A percentile compares a stretch with the other conserved stretches of the same genome.
Evolutionary conservation across 768 basidiomycete species (phyloP).

Genomic region (Myochromella boudieri): DNA sequence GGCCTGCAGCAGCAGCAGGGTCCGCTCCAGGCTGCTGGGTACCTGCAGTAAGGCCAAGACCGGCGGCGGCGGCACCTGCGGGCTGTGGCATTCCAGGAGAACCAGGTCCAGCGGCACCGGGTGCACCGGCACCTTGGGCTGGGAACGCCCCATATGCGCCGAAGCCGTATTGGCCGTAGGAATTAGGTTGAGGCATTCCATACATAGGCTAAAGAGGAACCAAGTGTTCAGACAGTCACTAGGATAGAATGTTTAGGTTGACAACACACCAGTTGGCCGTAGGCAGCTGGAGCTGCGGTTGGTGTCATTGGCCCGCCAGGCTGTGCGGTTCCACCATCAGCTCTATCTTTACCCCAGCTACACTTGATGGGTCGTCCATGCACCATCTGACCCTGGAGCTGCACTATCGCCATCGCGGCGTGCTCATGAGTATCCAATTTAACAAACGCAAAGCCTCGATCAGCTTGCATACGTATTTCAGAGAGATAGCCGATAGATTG

Average conservation of each 20-base stretch:
- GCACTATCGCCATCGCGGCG: conserved; percentile 96
- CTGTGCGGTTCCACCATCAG: conserved; percentile 63
- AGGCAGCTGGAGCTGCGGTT: conserved; percentile 59
- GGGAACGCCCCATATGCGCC: conserved; percentile 73
- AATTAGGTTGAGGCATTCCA: conserved; percentile 81
- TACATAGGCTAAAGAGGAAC: conserved; percentile 69
- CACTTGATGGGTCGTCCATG: conserved; percentile 98
- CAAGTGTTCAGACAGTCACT: conserved; percentile 7
- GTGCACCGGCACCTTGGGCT: conserved; percentile 50
- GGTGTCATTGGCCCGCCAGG: conserved; percentile 57
- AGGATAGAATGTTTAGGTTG: neutral
- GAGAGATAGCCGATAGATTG: conserved; percentile 98
- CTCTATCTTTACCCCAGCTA: conserved; percentile 97
- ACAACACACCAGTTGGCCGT: conserved; percentile 74
- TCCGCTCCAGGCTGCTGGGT: conserved; percentile 59
- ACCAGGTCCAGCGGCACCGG: conserved; percentile 47
- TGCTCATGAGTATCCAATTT: conserved; percentile 99
- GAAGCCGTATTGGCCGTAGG: conserved; percentile 80
- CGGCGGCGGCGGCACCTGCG: conserved; percentile 52
- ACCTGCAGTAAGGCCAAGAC: conserved; percentile 53
- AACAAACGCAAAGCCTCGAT: conserved; percentile 98
- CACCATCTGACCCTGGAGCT: conserved; percentile 95
- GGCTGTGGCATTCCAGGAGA: conserved; percentile 62
- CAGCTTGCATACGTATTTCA: conserved; percentile 98
- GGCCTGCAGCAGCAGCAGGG: conserved; percentile 51